Conservation (phyloP, 306 rosid genomes). For the Phaseolus lunatus region DNA sequence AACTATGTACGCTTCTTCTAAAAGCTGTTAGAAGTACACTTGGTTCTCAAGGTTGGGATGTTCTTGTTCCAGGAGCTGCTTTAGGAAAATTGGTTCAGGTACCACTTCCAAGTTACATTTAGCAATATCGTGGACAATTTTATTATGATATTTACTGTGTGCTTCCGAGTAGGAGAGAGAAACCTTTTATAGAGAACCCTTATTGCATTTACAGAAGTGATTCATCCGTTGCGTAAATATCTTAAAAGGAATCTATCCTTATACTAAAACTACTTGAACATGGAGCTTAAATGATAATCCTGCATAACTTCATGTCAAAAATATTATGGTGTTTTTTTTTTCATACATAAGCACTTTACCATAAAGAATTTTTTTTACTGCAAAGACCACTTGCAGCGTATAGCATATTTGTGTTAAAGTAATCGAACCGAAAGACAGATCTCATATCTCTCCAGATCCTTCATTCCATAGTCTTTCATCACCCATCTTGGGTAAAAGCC, state of each 20-base stretch:
- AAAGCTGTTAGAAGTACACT: constrained; percentile 83
- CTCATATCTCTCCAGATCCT: background rate
- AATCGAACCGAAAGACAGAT: constrained; percentile 23
- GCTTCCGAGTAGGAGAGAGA: constrained; percentile 2
- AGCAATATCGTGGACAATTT: constrained; percentile 23
- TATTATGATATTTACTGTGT: constrained; percentile 12
- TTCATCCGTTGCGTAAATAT: constrained; percentile 4
- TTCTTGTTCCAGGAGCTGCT: constrained; percentile 88
- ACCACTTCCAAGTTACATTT: constrained; percentile 54
- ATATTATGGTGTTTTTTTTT: background rate
- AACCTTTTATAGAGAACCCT: constrained; percentile 33
- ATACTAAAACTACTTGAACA: constrained; percentile 9
- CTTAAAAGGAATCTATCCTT: constrained; percentile 25
- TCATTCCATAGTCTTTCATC: background rate
- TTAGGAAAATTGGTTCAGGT: constrained; percentile 92
- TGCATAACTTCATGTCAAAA: constrained; percentile 5
- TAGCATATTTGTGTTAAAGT: background rate
- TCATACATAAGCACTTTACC: background rate
- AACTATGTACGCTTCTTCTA: constrained; percentile 82
- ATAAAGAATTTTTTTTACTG: constrained; percentile 20
- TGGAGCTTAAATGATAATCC: constrained; percentile 28
- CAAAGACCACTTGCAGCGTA: constrained; percentile 17
- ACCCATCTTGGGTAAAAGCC: constrained; percentile 8
- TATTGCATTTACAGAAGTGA: constrained; percentile 24
- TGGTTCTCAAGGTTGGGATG: constrained; percentile 99